phyloP scores from a whole-genome alignment of 345 rosid genomes.

The Sisymbrium altissimum region DNA sequence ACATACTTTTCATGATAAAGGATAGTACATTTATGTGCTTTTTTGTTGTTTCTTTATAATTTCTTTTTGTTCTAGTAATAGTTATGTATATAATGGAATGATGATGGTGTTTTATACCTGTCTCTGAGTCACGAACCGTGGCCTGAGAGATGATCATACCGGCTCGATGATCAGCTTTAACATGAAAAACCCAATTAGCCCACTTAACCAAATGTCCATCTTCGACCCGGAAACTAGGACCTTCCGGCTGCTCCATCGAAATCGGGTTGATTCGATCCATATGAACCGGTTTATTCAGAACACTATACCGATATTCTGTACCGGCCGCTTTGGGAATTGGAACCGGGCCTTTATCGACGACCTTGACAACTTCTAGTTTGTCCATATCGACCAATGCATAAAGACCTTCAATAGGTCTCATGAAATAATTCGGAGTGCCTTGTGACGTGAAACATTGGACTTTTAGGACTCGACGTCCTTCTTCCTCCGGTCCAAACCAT shows the following conservation, averaged over 20 bases:
- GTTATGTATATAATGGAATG: background rate
- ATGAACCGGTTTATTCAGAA: background rate
- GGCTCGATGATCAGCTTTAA: background rate
- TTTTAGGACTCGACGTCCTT: background rate
- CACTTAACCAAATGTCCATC: background rate
- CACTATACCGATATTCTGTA: background rate
- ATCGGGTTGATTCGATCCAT: background rate
- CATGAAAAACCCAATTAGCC: slow-evolving; percentile 3
- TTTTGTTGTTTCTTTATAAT: too few relatives aligned
- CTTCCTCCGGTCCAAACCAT: slow-evolving; percentile 14
- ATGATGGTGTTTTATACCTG: background rate
- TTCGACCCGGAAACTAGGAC: background rate
- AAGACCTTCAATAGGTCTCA: slow-evolving; percentile 10
- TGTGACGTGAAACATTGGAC: background rate
- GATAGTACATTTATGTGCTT: background rate
- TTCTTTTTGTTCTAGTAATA: background rate
- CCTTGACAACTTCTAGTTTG: background rate
- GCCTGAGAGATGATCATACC: slow-evolving; percentile 5
- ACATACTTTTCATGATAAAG: background rate
- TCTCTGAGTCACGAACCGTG: background rate
- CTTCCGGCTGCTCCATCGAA: background rate
- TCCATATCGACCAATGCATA: background rate
- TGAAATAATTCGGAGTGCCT: background rate
- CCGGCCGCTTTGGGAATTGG: background rate
- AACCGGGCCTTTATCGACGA: background rate